Base-by-base conservation (phyloP, 1,284 basidiomycete genomes). In the Sporisorium exsertum region DNA sequence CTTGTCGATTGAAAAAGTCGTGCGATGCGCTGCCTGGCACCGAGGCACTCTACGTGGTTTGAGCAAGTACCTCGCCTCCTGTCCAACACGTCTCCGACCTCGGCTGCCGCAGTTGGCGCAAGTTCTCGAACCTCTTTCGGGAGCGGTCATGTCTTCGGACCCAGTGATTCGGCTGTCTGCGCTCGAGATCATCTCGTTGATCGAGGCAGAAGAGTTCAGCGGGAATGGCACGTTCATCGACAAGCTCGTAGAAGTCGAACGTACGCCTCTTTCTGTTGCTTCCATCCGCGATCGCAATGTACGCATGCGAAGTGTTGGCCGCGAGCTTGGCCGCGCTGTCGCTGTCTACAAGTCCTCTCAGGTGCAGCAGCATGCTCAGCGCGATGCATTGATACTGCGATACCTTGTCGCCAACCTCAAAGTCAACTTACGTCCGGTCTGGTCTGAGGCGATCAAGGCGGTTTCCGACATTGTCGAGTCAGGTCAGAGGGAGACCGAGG, bases 351-450 rank as follows among this genome's bases (percentile, higher is more conserved):
- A 69, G 45, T 22, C 71, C 27, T 63, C 66, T 6, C 59, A 68
- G 15, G 60, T 61, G 40, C 54, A 51, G 15, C 55, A 53, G 12
- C 47, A 56, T 20, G 54, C 54, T 12, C 43, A 56, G 45, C 61
- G 69, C 2, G 62, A 73, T 40, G 55, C 63, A 5, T 51, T 81
- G n/a, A 60, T 81, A 5, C 51, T 78, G 20, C 65, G 64, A 15
- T 83, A 81, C 62, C 58, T 82, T 20, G 68, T 84, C 42, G 77
- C 77, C 53, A 82, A 77, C 35, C 61, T 84, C 59, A 84, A 83
- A 72, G 59, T 85, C 64, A 85, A 85, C 43, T 64, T 85, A 46
- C 67, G 72, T n/a, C 84, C 84, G 0, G 58, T 84, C 32, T 85
- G 84, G 84, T 57, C 61, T 7, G 84, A 84, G 51, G 69, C 71